Evolutionary conservation across 768 basidiomycete species (phyloP).

Genomic region (Cyathus striatus): DNA sequence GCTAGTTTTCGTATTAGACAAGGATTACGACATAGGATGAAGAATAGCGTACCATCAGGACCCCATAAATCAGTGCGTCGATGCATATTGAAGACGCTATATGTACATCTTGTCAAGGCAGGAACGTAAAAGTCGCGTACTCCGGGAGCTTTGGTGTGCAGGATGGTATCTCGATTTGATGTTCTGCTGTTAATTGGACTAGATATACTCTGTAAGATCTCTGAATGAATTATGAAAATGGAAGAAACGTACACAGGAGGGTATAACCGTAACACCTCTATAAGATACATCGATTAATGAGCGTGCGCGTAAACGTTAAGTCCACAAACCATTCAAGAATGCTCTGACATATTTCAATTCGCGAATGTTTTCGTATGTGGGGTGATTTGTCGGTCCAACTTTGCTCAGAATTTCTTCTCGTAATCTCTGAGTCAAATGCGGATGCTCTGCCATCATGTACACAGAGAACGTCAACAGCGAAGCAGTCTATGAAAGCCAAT

Average conservation of each 20-base stretch:
- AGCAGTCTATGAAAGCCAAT: conserved; percentile 29
- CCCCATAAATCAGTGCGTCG: conserved; percentile 59
- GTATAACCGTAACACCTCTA: conserved; percentile 50
- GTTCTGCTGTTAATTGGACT: neutral
- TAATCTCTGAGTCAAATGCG: conserved; percentile 36
- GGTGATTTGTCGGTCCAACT: conserved; percentile 37
- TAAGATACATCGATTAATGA: conserved; percentile 2
- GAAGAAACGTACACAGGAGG: conserved; percentile 37
- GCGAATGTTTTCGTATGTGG: conserved; percentile 51
- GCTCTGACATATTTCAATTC: conserved; percentile 57
- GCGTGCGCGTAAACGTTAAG: neutral
- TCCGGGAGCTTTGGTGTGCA: neutral
- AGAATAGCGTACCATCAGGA: neutral
- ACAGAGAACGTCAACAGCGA: conserved; percentile 45
- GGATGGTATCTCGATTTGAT: neutral
- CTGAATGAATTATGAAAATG: neutral
- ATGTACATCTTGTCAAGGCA: conserved; percentile 25
- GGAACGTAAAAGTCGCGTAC: neutral
- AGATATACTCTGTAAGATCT: neutral
- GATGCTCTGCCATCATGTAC: conserved; percentile 53
- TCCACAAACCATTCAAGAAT: conserved; percentile 43
- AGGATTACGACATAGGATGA: neutral
- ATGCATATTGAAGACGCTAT: conserved; percentile 56
- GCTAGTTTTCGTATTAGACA: conserved; percentile 6
- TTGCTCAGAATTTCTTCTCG: conserved; percentile 43